Conservation (phyloP, 2,329 filamentous ascomycete genomes). For the Aureobasidium mangrovei region DNA sequence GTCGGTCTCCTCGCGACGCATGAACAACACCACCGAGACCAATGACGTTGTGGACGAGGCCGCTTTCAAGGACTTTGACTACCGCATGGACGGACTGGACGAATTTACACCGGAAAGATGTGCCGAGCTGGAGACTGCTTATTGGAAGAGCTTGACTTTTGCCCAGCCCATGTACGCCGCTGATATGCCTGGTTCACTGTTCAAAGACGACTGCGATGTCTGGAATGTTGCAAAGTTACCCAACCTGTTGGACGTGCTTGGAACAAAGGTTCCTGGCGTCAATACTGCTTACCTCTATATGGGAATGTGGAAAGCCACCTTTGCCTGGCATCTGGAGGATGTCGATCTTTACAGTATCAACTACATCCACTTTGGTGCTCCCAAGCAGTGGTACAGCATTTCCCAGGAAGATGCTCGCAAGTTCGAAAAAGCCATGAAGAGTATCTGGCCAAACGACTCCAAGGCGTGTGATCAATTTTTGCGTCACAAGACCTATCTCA, state of each 20-base stretch:
- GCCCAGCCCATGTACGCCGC: constrained; percentile 92
- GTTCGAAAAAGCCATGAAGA: constrained; percentile 93
- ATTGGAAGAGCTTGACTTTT: constrained; percentile 97
- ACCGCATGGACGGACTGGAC: constrained; percentile 70
- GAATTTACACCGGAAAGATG: constrained; percentile 88
- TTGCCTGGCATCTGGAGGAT: constrained; percentile 97
- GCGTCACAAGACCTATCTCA: constrained; percentile 93
- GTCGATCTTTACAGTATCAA: constrained; percentile 99
- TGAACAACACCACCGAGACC: constrained; percentile 72
- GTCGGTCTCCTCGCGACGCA: constrained; percentile 77
- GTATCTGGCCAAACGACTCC: constrained; percentile 84
- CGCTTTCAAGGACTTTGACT: constrained; percentile 85
- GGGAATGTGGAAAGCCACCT: constrained; percentile 99
- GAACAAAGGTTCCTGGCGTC: constrained; percentile 91
- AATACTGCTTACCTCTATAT: constrained; percentile 97
- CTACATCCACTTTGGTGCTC: constrained; percentile 96
- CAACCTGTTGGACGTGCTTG: constrained; percentile 86
- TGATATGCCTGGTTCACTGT: constrained; percentile 91
- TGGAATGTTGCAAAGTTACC: constrained; percentile 96
- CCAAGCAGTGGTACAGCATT: constrained; percentile 99
- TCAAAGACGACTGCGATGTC: constrained; percentile 69
- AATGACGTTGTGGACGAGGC: constrained; percentile 78
- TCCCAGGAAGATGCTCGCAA: constrained; percentile 87
- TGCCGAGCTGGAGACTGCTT: constrained; percentile 85
- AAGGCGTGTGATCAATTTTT: constrained; percentile 96